Base-by-base conservation (phyloP, 495 filamentous ascomycete species). In the Penicillium canescens region DNA sequence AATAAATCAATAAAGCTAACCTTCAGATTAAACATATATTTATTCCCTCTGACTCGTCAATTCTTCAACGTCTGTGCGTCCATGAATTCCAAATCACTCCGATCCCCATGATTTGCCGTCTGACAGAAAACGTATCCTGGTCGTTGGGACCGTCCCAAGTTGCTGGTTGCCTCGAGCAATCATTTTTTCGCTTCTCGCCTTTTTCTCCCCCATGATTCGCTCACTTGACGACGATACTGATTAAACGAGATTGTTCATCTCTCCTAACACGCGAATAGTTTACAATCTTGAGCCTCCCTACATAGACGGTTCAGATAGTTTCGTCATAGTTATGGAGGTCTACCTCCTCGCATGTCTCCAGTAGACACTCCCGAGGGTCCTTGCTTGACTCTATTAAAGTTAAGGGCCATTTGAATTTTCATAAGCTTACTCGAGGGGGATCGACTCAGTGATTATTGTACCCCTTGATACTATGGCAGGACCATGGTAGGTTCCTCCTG, bases 311-410 rank as follows among this genome's bases (percentile, higher is more conserved):
- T 24, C 18, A 18, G 18, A 37, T 13, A 2, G n/a, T 28, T 31
- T 44, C 20, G 31, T 12, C 20, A 14, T 26, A 14, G 24, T 23
- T 8, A 18, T 39, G 14, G 39, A 33, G 23, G 26, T 11, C 31
- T 41, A 51, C 56, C 63, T 66, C 69, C 62, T 73, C 63, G 64
- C 63, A 61, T 62, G 57, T 70, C 52, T 58, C 56, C 57, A 33
- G 51, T 55, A 54, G 57, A 44, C 44, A 55, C 56, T 52, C 51
- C 56, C 49, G 42, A 33, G 2, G 50, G 56, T 71, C 72, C 72
- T 76, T 76, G 71, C 71, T 72, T 76, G 57, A 54, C 65, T 66
- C 63, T 71, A 70, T 64, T 68, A 56, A 39, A 20, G 45, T 51
- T 60, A 59, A 53, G 45, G 16, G 23, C 13, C 39, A 34, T 56